Percentiles rank a stretch among this genome's conserved stretches.
phyloP scores from a whole-genome alignment of 805 yeast genomes.

The Metschnikowia cubensis region DNA sequence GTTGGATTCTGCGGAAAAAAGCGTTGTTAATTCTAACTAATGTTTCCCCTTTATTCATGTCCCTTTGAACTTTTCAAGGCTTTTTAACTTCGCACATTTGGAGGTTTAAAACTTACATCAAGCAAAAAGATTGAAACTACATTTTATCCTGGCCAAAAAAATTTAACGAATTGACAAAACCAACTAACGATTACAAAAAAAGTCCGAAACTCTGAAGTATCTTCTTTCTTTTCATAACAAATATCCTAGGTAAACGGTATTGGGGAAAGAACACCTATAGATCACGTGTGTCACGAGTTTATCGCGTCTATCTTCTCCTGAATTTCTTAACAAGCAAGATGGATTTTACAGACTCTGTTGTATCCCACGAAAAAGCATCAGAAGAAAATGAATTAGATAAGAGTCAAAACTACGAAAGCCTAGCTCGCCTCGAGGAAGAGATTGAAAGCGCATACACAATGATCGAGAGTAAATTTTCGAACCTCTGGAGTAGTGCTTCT shows the following conservation, averaged over 20 bases:
- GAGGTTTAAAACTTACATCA: not conserved
- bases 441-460: conserved; percentile 47
- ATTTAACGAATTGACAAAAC: not conserved
- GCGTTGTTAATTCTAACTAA: conserved; percentile 24
- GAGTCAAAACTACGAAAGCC: not conserved
- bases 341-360: conserved; percentile 34
- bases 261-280: not conserved
- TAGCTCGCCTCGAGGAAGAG: conserved; percentile 42
- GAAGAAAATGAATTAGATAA: not conserved
- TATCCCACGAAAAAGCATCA: conserved; percentile 15
- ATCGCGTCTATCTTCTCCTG: not conserved
- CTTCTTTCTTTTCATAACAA: not conserved
- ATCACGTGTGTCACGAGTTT: conserved; percentile 1
- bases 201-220: not conserved
- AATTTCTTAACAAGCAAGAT: conserved; percentile 12
- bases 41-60: conserved; percentile 4
- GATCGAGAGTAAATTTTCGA: conserved; percentile 46
- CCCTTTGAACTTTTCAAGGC: not conserved
- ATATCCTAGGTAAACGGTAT: no score
- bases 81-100: not conserved
- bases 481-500: conserved; percentile 33
- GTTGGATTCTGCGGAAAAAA: conserved; percentile 16
- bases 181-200: no score
- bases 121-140: not conserved
- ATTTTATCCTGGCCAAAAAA: not conserved